Conservation (phyloP, 805 yeast genomes). For the Crinitomyces ghanaensis region DNA sequence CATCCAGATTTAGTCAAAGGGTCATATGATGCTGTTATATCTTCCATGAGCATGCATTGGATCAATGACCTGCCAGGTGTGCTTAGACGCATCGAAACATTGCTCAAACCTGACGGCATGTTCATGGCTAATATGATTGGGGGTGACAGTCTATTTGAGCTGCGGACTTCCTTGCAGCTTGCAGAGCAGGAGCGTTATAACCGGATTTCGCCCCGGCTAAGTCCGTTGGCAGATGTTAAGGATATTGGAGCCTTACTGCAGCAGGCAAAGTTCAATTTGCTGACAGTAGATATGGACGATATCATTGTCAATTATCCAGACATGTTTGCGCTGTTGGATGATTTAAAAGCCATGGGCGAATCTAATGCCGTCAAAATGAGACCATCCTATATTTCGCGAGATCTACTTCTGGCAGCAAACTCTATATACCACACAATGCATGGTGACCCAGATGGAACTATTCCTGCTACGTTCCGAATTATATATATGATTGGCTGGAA, state of each 20-base stretch:
- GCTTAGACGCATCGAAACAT: constrained; percentile 41
- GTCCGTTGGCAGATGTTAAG: constrained; percentile 68
- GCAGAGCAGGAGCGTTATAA: constrained; percentile 75
- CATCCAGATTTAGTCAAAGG: constrained; percentile 31
- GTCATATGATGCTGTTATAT: constrained; percentile 57
- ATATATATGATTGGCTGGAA: constrained; percentile 88
- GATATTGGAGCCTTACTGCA: constrained; percentile 67
- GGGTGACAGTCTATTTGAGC: constrained; percentile 75
- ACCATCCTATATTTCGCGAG: constrained; percentile 39
- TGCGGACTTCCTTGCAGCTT: constrained; percentile 66
- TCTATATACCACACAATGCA: constrained; percentile 63
- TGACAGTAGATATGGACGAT: constrained; percentile 78
- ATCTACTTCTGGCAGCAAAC: constrained; percentile 61
- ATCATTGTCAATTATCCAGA: constrained; percentile 71
- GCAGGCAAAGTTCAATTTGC: constrained; percentile 65
- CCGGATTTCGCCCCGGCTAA: constrained; percentile 68
- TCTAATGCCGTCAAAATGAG: constrained; percentile 47
- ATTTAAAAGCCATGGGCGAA: constrained; percentile 76
- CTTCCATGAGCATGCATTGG: constrained; percentile 74
- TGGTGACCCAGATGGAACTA: constrained; percentile 45
- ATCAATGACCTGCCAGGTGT: constrained; percentile 70
- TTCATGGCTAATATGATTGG: constrained; percentile 74
- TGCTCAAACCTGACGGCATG: constrained; percentile 69
- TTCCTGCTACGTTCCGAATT: constrained; percentile 75
- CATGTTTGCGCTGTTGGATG: constrained; percentile 52